Conservation (phyloP, 1,284 basidiomycete species). For the Lentinula novae-zelandiae region DNA sequence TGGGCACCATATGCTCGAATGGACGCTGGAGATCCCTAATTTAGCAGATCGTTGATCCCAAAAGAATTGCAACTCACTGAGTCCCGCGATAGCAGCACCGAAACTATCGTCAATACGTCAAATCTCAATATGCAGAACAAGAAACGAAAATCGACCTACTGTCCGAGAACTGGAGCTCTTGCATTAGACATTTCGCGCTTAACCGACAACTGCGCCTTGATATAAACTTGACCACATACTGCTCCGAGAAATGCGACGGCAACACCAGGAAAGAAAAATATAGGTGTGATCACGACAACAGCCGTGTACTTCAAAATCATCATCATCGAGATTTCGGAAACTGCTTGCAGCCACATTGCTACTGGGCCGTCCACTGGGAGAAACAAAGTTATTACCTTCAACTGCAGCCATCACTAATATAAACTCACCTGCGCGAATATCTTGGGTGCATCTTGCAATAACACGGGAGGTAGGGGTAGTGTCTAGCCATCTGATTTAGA, state of each 20-base stretch:
- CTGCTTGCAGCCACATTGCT: constrained; percentile 10
- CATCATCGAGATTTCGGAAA: constrained; percentile 22
- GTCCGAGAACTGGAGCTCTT: constrained; percentile 54
- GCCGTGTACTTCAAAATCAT: constrained; percentile 37
- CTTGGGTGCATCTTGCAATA: constrained; percentile 56
- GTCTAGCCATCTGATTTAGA: constrained; percentile 32
- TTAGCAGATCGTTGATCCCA: neutral
- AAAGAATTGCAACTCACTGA: constrained; percentile 38
- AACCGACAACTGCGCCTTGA: constrained; percentile 74
- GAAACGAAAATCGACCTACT: constrained; percentile 21
- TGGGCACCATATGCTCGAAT: constrained; percentile 61
- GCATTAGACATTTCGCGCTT: constrained; percentile 76
- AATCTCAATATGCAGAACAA: neutral
- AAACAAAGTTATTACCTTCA: neutral
- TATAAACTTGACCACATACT: constrained; percentile 42
- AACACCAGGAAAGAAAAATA: constrained; percentile 32
- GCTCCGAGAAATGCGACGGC: constrained; percentile 33
- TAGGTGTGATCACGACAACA: constrained; percentile 40
- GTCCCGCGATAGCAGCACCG: constrained; percentile 62
- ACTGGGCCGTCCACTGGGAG: constrained; percentile 20
- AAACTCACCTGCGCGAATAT: constrained; percentile 36
- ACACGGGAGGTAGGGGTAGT: constrained; percentile 57
- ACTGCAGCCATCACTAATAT: neutral
- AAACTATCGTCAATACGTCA: constrained; percentile 32
- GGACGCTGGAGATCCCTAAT: constrained; percentile 36